phyloP scores from a whole-genome alignment of 352 stramenopile species.

The Phytophthora brassicae region DNA sequence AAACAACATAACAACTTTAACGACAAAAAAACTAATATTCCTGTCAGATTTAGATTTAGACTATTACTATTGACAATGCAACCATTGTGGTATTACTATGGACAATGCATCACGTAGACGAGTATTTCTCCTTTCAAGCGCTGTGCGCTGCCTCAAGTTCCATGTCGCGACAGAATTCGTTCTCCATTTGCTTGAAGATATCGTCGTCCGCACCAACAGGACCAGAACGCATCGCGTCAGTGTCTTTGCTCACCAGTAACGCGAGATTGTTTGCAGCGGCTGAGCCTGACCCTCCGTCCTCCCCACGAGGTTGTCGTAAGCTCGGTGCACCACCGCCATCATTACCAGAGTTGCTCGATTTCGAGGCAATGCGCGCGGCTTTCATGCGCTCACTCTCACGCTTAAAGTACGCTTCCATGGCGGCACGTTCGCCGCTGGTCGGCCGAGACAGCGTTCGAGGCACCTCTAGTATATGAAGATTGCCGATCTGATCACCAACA shows the following conservation, averaged over 20 bases:
- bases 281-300: conserved; percentile 6
- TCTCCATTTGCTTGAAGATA: conserved; percentile 78
- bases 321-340: conserved; percentile 17
- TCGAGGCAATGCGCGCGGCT: conserved; percentile 31
- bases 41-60: no score
- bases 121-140: conserved; percentile 12
- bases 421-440: conserved; percentile 70
- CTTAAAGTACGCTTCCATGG: conserved; percentile 91
- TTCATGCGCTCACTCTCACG: conserved; percentile 82
- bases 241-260: conserved; percentile 13
- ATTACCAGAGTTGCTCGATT: background rate
- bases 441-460: conserved; percentile 86
- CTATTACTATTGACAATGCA: no score
- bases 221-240: conserved; percentile 11
- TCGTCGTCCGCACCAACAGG: conserved; percentile 48
- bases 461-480: conserved; percentile 93
- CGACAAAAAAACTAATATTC: no score
- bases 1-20: no score
- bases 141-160: conserved; percentile 44
- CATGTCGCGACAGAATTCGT: conserved; percentile 74
- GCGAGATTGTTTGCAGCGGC: conserved; percentile 1
- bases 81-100: no score
- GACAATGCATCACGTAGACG: background rate
- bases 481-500: conserved; percentile 90
- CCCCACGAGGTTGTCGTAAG: conserved; percentile 27